Conservation (phyloP, 192 early-diverging fungal species). For the Coemansia sp. region DNA sequence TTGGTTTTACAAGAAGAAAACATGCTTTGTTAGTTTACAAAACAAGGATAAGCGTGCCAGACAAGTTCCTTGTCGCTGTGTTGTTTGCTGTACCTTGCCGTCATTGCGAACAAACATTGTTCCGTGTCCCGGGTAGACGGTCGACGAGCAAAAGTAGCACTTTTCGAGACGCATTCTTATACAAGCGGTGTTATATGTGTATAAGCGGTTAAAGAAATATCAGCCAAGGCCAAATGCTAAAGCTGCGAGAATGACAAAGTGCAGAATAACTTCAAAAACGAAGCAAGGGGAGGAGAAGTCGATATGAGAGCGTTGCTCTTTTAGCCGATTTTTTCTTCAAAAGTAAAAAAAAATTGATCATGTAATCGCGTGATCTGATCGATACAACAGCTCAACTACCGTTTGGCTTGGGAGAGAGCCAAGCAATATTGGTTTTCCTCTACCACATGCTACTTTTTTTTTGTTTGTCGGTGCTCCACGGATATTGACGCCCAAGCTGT, state of each 20-base stretch:
- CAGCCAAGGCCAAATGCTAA: neutral
- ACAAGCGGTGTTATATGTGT: neutral
- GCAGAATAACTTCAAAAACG: too few relatives aligned
- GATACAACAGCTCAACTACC: too few relatives aligned
- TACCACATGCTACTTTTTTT: too few relatives aligned
- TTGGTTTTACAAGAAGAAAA: neutral
- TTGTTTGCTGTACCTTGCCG: constrained; percentile 71
- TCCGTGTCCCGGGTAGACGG: constrained; percentile 97
- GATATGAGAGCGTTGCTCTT: too few relatives aligned
- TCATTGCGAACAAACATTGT: constrained; percentile 99
- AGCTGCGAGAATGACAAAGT: neutral
- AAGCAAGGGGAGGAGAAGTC: neutral
- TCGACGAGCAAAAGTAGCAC: constrained; percentile 99
- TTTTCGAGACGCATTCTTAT: constrained; percentile 90
- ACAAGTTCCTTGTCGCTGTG: neutral
- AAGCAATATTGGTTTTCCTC: too few relatives aligned
- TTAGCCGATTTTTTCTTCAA: neutral
- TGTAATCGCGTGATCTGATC: too few relatives aligned
- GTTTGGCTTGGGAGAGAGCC: too few relatives aligned
- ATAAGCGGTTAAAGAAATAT: neutral
- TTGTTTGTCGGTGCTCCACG: too few relatives aligned
- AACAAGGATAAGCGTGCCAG: neutral
- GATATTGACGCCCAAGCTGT: too few relatives aligned
- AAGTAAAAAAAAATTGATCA: neutral
- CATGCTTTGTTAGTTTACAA: neutral